Percentiles rank a stretch among this genome's conserved stretches.
Conservation (phyloP, 208 protist species). For the Leishmania aethiopica region DNA sequence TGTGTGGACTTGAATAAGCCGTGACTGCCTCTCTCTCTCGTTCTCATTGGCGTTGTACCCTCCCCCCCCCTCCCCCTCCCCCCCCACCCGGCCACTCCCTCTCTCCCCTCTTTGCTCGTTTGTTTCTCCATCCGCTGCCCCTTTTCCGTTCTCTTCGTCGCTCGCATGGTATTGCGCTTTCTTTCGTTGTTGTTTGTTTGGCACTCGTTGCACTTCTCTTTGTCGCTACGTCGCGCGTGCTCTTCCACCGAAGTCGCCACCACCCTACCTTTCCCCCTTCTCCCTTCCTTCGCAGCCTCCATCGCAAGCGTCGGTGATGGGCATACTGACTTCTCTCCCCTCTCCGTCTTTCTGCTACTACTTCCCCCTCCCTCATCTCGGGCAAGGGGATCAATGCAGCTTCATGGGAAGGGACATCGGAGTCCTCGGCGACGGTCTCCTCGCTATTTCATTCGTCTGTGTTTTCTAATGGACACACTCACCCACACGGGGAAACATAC, state of each 20-base stretch:
- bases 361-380: slow-evolving; percentile 15
- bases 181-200: neutral
- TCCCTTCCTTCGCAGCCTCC: too few relatives aligned
- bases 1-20: neutral
- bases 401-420: slow-evolving; percentile 1
- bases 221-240: neutral
- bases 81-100: neutral
- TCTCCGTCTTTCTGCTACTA: neutral
- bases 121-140: neutral
- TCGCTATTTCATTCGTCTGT: neutral
- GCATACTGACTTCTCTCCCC: neutral
- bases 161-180: neutral
- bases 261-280: neutral
- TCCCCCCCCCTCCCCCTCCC: too few relatives aligned
- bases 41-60: neutral
- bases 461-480: neutral
- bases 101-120: neutral
- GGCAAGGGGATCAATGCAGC: neutral
- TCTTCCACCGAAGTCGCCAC: neutral
- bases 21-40: neutral
- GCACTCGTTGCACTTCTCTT: neutral
- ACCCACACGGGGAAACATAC: neutral
- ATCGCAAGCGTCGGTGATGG: neutral
- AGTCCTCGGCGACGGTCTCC: neutral
- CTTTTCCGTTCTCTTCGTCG: neutral